A percentile compares a stretch with the other conserved stretches of the same genome.
Conservation (phyloP, 1,139 yeast species). For the Diutina pseudorugosa region DNA sequence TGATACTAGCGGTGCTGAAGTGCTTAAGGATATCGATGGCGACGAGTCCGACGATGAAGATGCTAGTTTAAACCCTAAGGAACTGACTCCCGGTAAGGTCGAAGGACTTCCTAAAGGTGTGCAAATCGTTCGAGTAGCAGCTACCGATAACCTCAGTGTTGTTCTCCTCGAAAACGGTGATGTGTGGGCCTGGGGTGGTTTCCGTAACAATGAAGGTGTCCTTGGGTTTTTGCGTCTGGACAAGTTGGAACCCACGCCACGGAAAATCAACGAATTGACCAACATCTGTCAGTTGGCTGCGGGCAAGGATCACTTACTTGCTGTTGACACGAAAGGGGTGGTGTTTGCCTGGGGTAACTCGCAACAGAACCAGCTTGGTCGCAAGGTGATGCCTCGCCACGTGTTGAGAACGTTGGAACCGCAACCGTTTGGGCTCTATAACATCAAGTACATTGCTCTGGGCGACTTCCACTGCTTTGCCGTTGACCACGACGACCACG, state of each 20-base stretch:
- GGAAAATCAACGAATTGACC: slow-evolving; percentile 46
- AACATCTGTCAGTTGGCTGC: slow-evolving; percentile 78
- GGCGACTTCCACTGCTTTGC: slow-evolving; percentile 98
- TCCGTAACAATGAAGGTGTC: slow-evolving; percentile 84
- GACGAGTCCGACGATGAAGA: slow-evolving; percentile 62
- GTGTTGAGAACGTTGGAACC: slow-evolving; percentile 61
- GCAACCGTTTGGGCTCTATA: slow-evolving; percentile 65
- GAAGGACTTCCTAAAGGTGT: slow-evolving; percentile 24
- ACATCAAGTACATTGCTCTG: slow-evolving; percentile 69
- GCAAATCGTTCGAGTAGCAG: slow-evolving; percentile 71
- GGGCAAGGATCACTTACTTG: slow-evolving; percentile 87
- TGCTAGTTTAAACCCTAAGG: slow-evolving; percentile 78
- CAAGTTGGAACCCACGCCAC: slow-evolving; percentile 55
- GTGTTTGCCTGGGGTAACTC: slow-evolving; percentile 98
- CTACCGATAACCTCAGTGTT: slow-evolving; percentile 86
- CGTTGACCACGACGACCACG: slow-evolving; percentile 56
- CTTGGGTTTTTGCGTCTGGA: slow-evolving; percentile 63
- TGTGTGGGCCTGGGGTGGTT: slow-evolving; percentile 96
- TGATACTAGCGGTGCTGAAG: slow-evolving; percentile 46
- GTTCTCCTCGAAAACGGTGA: slow-evolving; percentile 72
- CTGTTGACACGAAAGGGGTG: slow-evolving; percentile 71
- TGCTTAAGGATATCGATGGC: slow-evolving; percentile 54
- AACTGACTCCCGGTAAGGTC: slow-evolving; percentile 77
- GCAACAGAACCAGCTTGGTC: slow-evolving; percentile 83
- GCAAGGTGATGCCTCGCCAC: slow-evolving; percentile 69